Evolutionary conservation across 345 rosid species (phyloP).

Genomic region (Excoecaria cochinchinensis): DNA sequence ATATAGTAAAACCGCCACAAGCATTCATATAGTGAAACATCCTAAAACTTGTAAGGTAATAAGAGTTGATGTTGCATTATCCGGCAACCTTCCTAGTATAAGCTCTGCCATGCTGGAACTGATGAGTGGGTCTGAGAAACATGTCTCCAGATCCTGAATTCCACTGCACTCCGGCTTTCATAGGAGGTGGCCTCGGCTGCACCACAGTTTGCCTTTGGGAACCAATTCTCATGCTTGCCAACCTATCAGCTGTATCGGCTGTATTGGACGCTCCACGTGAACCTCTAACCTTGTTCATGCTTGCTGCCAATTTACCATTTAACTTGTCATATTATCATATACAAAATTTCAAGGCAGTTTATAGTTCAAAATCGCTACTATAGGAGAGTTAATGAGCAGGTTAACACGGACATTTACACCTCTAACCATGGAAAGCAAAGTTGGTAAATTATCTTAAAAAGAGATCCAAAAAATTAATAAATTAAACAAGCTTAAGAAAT

Average conservation of each 20-base stretch:
- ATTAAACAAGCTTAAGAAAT: neutral
- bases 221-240: conserved; percentile 48
- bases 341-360: no score
- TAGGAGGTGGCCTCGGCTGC: conserved; percentile 44
- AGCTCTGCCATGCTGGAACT: conserved; percentile 40
- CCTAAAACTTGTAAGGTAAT: no score
- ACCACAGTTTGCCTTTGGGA: conserved; percentile 35
- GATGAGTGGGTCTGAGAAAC: conserved; percentile 52
- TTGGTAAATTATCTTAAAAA: no score
- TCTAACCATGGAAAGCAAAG: no score
- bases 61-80: conserved; percentile 14
- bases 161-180: conserved; percentile 75
- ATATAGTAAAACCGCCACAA: no score
- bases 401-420: no score
- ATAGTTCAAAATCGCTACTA: no score
- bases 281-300: conserved; percentile 40
- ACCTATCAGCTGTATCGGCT: conserved; percentile 48
- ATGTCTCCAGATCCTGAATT: conserved; percentile 41
- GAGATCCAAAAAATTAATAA: no score
- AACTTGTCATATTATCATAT: no score
- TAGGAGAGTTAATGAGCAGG: no score
- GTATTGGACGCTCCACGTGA: conserved; percentile 44
- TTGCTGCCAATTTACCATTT: conserved; percentile 23
- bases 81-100: conserved; percentile 54
- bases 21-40: no score